Percentiles rank a stretch among this genome's conserved stretches.
Evolutionary conservation across 2,329 filamentous ascomycete genomes (phyloP).

Genomic region (Raffaelea deltoideospora): DNA sequence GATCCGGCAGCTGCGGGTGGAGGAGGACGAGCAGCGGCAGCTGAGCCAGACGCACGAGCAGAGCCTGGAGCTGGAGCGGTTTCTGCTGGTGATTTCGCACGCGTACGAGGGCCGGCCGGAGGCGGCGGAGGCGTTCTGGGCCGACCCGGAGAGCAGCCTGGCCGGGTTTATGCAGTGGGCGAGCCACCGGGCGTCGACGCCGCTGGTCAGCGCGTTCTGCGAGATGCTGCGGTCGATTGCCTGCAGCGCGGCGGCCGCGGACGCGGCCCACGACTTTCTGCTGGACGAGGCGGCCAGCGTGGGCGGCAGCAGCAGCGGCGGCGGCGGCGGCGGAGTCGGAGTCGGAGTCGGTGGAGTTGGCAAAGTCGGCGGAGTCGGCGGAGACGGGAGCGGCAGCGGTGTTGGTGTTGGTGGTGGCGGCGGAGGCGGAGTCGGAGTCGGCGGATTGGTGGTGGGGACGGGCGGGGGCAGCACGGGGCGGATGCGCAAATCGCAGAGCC

Average conservation of each 20-base stretch:
- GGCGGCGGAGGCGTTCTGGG: slow-evolving; percentile 80
- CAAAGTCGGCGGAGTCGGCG: too few relatives aligned
- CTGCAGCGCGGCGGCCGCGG: slow-evolving; percentile 66
- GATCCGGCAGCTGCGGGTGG: slow-evolving; percentile 66
- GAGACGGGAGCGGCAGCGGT: too few relatives aligned
- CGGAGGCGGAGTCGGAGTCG: too few relatives aligned
- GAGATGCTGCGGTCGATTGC: slow-evolving; percentile 89
- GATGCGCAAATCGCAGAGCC: slow-evolving; percentile 65
- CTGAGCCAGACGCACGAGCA: slow-evolving; percentile 50
- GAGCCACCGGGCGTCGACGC: slow-evolving; percentile 86
- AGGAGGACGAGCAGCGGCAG: slow-evolving; percentile 78
- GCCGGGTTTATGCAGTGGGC: slow-evolving; percentile 95
- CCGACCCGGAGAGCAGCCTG: slow-evolving; percentile 79
- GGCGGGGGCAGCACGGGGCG: slow-evolving; percentile 48
- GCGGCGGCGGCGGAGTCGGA: too few relatives aligned
- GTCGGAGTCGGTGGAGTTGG: too few relatives aligned
- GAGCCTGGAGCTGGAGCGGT: slow-evolving; percentile 68
- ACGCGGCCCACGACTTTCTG: slow-evolving; percentile 74
- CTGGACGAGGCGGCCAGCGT: slow-evolving; percentile 67
- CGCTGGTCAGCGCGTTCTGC: slow-evolving; percentile 91
- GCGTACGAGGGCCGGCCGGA: slow-evolving; percentile 77
- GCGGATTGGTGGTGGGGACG: too few relatives aligned
- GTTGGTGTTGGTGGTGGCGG: background rate
- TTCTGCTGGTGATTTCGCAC: slow-evolving; percentile 83
- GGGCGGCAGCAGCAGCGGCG: too few relatives aligned